Evolutionary conservation across 805 yeast genomes (phyloP).

Genomic region (Brettanomyces custersianus): DNA sequence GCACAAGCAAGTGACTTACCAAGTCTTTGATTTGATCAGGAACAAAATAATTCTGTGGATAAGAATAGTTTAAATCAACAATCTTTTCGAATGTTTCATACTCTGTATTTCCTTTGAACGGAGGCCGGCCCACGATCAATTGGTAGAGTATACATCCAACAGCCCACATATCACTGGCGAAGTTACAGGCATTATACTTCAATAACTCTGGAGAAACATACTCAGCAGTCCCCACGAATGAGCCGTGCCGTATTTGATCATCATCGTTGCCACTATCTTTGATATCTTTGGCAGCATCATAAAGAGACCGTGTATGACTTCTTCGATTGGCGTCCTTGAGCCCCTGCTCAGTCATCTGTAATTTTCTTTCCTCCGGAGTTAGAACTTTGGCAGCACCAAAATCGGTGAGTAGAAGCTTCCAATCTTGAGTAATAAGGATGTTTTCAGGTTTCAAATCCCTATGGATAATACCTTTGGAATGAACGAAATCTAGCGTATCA

Average conservation of each 20-base stretch:
- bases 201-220: constrained; percentile 91
- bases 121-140: constrained; percentile 75
- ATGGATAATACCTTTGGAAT: constrained; percentile 82
- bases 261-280: constrained; percentile 22
- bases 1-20: constrained; percentile 53
- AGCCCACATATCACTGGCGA: constrained; percentile 88
- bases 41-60: constrained; percentile 55
- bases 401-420: constrained; percentile 87
- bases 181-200: constrained; percentile 70
- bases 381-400: constrained; percentile 94
- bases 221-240: constrained; percentile 97
- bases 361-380: constrained; percentile 19
- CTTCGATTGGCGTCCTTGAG: background rate
- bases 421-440: constrained; percentile 73
- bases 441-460: constrained; percentile 95
- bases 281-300: constrained; percentile 19
- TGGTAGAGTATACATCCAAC: constrained; percentile 84
- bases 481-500: constrained; percentile 89
- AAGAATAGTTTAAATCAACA: constrained; percentile 63
- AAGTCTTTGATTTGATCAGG: constrained; percentile 59
- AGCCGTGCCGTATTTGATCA: constrained; percentile 32
- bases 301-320: background rate
- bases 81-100: constrained; percentile 84
- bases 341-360: background rate
- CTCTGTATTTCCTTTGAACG: constrained; percentile 82